Percentiles rank a stretch among this genome's conserved stretches.
Evolutionary conservation across 495 filamentous ascomycete genomes (phyloP).

Genomic region (Neurospora tetraspora): DNA sequence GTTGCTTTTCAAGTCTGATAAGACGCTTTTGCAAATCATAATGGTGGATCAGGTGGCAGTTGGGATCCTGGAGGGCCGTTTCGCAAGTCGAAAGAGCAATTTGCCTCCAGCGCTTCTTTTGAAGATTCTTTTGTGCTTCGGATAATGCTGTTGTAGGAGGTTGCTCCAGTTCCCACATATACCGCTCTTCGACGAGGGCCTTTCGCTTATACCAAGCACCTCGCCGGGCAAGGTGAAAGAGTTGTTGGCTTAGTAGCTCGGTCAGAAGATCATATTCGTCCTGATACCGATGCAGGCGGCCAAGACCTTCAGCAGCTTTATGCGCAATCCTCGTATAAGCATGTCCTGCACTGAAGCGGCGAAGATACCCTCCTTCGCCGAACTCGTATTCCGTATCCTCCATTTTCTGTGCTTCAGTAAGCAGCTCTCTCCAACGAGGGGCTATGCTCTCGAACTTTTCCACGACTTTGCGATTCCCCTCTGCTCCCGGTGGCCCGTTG

Average conservation of each 20-base stretch:
- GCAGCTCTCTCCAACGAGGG: slow-evolving; percentile 65
- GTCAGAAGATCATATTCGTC: slow-evolving; percentile 65
- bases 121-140: slow-evolving; percentile 58
- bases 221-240: slow-evolving; percentile 77
- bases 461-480: slow-evolving; percentile 50
- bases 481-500: slow-evolving; percentile 59
- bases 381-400: slow-evolving; percentile 73
- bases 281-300: slow-evolving; percentile 68
- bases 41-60: slow-evolving; percentile 86
- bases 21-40: slow-evolving; percentile 92
- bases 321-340: slow-evolving; percentile 89
- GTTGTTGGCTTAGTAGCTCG: slow-evolving; percentile 68
- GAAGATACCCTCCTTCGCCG: slow-evolving; percentile 82
- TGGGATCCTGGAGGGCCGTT: slow-evolving; percentile 70
- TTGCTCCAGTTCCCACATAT: slow-evolving; percentile 61
- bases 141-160: slow-evolving; percentile 19
- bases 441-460: slow-evolving; percentile 65
- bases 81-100: slow-evolving; percentile 78
- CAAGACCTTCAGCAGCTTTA: slow-evolving; percentile 70
- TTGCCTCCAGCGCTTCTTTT: slow-evolving; percentile 77
- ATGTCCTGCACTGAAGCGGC: slow-evolving; percentile 86
- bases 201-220: slow-evolving; percentile 96
- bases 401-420: slow-evolving; percentile 68
- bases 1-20: slow-evolving; percentile 72
- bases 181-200: slow-evolving; percentile 88